Evolutionary conservation across 495 filamentous ascomycete species (phyloP), one percentile per base, ranked within the genome.

Genomic region (Corynascus novoguineensis): DNA sequence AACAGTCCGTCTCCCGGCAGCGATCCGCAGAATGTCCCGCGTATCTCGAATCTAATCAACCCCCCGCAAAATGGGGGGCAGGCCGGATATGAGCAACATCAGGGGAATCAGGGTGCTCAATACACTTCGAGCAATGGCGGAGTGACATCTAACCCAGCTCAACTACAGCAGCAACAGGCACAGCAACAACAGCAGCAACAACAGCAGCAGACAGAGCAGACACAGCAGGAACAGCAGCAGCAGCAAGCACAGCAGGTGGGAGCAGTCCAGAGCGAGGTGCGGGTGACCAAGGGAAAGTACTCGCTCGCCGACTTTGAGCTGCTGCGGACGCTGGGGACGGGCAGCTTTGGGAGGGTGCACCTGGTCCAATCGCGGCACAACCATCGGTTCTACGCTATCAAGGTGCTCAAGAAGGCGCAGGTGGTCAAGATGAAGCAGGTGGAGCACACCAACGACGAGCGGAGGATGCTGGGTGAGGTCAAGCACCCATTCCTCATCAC

Each of bases 381-480:
- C 72, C 86, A 92, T 72, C 85, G 93, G 45, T 97, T 90, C 79
- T 98, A 98, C 75, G 93, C 93, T 14, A 84, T 98, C 70, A 98
- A 98, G 73, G 95, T 97, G 40, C 72, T 98, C 72, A 97, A 97
- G 74, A 98, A 98, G 81, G 86, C 84, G 49, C 95, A 98, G 72
- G 93, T 98, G 40, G 91, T 97, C 61, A 97, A 95, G 79, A 97
- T 97, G 93, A 97, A 97, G 78, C 95, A 98, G 71, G 88, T 98
- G 46, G 95, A 97, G 68, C 93, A 98, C 72, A 98, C 93, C 55
- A 97, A 97, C 68, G 93, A 97, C 70, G 93, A 98, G 77, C 82
- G 93, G 57, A 83, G 82, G 50, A 97, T 98, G 95, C 73, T 98
- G 56, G 88, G 88, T 62, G 87, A 92, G 62, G 92, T 96, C 55